A percentile compares a stretch with the other conserved stretches of the same genome.
These are phyloP conservation scores for Colletotrichum filicis DNA, from an alignment of 2,329 filamentous ascomycete genomes.

Conservation along the genomic window DNA sequence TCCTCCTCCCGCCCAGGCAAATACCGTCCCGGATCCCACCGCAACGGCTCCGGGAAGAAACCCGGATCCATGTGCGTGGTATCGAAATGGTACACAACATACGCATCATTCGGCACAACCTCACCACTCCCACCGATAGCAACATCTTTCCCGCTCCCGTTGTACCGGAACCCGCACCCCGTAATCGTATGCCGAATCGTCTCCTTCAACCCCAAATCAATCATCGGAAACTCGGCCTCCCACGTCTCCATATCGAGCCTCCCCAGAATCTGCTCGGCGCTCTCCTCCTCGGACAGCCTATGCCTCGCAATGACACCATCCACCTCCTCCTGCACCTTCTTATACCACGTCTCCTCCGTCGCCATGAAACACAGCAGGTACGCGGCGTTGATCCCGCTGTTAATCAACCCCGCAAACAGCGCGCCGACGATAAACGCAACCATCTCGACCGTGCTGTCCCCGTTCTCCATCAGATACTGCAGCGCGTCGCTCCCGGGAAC, in stretches of 20 bases:
- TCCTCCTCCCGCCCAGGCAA: conserved; percentile 59
- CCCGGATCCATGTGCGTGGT: conserved; percentile 60
- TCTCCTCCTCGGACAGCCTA: conserved; percentile 43
- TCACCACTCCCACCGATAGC: conserved; percentile 56
- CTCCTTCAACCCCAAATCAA: conserved; percentile 64
- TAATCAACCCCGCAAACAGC: conserved; percentile 67
- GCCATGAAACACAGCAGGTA: conserved; percentile 64
- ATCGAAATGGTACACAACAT: conserved; percentile 56
- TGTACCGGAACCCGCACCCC: conserved; percentile 63
- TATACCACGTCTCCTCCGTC: conserved; percentile 57
- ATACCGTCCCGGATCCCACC: conserved; percentile 63
- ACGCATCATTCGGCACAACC: conserved; percentile 60
- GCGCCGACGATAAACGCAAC: conserved; percentile 62
- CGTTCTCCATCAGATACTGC: conserved; percentile 64
- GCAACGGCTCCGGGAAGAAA: conserved; percentile 58
- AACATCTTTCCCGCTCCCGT: conserved; percentile 56
- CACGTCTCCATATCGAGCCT: conserved; percentile 62
- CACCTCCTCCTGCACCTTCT: conserved; percentile 58
- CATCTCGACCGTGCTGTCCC: conserved; percentile 55
- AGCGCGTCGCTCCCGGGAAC: conserved; percentile 59
- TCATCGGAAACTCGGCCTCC: conserved; percentile 64
- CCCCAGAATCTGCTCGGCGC: conserved; percentile 50
- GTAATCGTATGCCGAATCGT: conserved; percentile 61
- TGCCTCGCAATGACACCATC: conserved; percentile 55
- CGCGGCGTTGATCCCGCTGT: conserved; percentile 65